phyloP scores from a whole-genome alignment of 2,329 filamentous ascomycete genomes.

The Emmonsiellopsis sp. region DNA sequence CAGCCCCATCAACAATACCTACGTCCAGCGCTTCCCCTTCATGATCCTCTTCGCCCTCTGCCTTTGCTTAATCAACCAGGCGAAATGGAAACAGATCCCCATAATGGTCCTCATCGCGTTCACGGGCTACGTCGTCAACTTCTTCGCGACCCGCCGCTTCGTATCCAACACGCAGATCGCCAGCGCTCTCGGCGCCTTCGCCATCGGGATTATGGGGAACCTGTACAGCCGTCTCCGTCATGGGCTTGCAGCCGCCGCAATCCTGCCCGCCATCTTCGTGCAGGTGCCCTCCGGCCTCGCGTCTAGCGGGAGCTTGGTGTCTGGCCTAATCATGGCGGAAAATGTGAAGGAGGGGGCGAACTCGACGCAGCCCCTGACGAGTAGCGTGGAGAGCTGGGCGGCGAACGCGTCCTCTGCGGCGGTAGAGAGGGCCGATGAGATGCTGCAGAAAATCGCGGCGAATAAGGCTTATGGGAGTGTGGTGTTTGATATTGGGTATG shows the following conservation, averaged over 20 bases:
- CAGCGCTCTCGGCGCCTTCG: slow-evolving; percentile 67
- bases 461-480: slow-evolving; percentile 23
- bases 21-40: slow-evolving; percentile 55
- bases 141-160: slow-evolving; percentile 59
- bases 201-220: slow-evolving; percentile 69
- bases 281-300: slow-evolving; percentile 53
- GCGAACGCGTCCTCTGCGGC: slow-evolving; percentile 8
- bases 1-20: slow-evolving; percentile 38
- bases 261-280: slow-evolving; percentile 77
- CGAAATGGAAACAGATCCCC: slow-evolving; percentile 67
- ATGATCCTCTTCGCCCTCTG: slow-evolving; percentile 65
- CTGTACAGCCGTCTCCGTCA: slow-evolving; percentile 63
- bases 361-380: slow-evolving; percentile 6
- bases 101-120: slow-evolving; percentile 67
- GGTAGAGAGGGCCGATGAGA: not conserved
- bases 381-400: not conserved
- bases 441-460: slow-evolving; percentile 18
- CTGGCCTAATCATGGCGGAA: slow-evolving; percentile 37
- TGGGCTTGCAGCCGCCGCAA: slow-evolving; percentile 71
- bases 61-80: slow-evolving; percentile 70
- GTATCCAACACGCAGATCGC: slow-evolving; percentile 62
- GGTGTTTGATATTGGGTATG: slow-evolving; percentile 36
- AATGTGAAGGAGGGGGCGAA: slow-evolving; percentile 3
- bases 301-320: slow-evolving; percentile 47
- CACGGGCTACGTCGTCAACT: slow-evolving; percentile 66